These are phyloP conservation scores for Myxozyma udenii DNA, from an alignment of 805 yeast genomes.

Conservation along the genomic window DNA sequence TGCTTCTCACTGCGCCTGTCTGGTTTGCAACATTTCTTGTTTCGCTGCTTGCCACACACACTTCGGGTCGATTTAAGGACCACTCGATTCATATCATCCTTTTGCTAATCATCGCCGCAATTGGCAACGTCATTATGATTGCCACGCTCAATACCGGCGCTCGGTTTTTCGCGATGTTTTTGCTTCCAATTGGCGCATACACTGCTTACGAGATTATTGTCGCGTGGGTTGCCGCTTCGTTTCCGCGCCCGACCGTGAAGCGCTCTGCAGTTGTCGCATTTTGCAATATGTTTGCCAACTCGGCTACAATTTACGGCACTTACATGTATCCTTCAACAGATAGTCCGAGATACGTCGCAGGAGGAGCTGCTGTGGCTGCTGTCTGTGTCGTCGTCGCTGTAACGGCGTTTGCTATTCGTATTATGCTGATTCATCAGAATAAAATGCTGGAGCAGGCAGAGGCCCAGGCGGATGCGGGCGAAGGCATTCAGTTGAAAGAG, in stretches of 20 bases:
- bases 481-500: background rate
- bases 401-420: constrained; percentile 8
- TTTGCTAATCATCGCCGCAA: constrained; percentile 1
- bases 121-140: constrained; percentile 14
- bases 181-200: constrained; percentile 20
- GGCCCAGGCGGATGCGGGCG: constrained; percentile 4
- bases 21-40: constrained; percentile 51
- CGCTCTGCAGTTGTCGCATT: constrained; percentile 20
- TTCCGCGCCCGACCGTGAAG: constrained; percentile 22
- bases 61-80: constrained; percentile 21
- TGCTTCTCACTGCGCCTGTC: constrained; percentile 61
- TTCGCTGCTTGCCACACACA: constrained; percentile 41
- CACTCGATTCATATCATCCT: constrained; percentile 19
- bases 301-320: constrained; percentile 15
- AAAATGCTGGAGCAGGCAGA: constrained; percentile 17
- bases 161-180: constrained; percentile 18
- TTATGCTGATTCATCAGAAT: constrained; percentile 13
- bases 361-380: constrained; percentile 16
- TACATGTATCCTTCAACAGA: constrained; percentile 16
- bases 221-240: constrained; percentile 21
- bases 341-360: constrained; percentile 21
- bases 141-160: constrained; percentile 14
- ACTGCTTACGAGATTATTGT: constrained; percentile 20
- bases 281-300: constrained; percentile 18
- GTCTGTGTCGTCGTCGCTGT: constrained; percentile 8